A percentile compares a stretch with the other conserved stretches of the same genome.
Evolutionary conservation across 148 eudicot species (phyloP).

Genomic region (Beta vulgaris): DNA sequence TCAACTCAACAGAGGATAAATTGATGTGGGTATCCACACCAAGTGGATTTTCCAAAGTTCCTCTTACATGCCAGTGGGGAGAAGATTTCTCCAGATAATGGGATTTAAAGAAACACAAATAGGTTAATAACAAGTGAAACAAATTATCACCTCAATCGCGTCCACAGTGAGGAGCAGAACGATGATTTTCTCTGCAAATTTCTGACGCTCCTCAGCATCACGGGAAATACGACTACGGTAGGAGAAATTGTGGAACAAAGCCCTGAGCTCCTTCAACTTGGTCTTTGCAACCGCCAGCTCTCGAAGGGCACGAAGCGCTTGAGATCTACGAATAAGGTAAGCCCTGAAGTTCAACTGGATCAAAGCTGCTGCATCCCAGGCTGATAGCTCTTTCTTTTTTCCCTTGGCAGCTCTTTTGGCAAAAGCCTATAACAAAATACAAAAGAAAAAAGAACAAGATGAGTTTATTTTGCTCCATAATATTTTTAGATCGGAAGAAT

Average conservation of each 20-base stretch:
- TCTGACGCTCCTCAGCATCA: conserved; percentile 89
- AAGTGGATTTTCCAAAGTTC: too few species aligned
- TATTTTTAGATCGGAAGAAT: background rate
- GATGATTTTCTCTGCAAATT: conserved; percentile 75
- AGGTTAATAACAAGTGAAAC: background rate
- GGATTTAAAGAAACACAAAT: background rate
- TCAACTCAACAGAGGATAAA: too few species aligned
- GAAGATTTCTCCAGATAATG: too few species aligned
- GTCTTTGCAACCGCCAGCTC: conserved; percentile 83
- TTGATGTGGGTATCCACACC: too few species aligned
- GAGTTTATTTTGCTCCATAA: background rate
- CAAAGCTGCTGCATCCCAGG: conserved; percentile 72
- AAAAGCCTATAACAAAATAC: conserved; percentile 50
- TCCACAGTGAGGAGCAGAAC: conserved; percentile 94
- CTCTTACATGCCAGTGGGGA: too few species aligned
- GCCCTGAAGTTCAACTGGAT: conserved; percentile 77
- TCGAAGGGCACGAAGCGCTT: conserved; percentile 82
- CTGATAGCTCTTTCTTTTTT: conserved; percentile 74
- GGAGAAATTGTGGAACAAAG: conserved; percentile 78
- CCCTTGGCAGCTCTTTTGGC: conserved; percentile 67
- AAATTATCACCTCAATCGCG: conserved; percentile 70
- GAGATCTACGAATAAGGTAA: conserved; percentile 73
- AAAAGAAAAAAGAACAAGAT: background rate
- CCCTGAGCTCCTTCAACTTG: conserved; percentile 84
- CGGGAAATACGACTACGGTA: conserved; percentile 67